Evolutionary conservation across 306 rosid species (phyloP), one percentile per base, ranked within the genome.

Genomic region (Gillenia trifoliata): DNA sequence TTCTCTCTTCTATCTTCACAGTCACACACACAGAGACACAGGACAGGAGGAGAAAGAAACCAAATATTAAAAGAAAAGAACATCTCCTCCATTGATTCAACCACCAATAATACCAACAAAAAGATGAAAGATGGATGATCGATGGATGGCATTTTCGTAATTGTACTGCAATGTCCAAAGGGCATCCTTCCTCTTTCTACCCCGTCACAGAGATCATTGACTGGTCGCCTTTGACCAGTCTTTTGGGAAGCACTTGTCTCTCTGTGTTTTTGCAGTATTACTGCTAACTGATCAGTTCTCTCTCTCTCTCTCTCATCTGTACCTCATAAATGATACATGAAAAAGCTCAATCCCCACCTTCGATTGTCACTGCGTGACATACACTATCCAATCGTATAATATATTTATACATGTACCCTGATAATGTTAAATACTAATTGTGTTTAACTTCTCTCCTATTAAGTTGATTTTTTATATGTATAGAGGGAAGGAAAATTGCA

Each of bases 211-310:
- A 63, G 72, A 79, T 75, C 83, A 75, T 83, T 83, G 86, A 82
- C 83, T 43, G 74, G 86, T 82, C 86, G 73, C 78, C 78, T 59
- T 79, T 83, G 86, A 83, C 86, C 77, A 72, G 86, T 79, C 86
- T 79, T 75, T 62, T 71, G 75, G 83, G 68, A 50, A 47, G 75
- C 71, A 68, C 77, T 79, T 74, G 67, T 36, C 38, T 79, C 52
- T 74, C 60, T 68, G 22, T 68, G 70, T 56, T 65, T 78, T 29
- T 34, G 52, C 79, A 66, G 65, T 70, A 64, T 67, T 33, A 65
- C 79, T 70, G n/a, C 22, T 57, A 25, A 25, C 63, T 57, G 31
- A 10, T 62, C 66, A 61, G 38, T 61, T 30, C 74, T 70, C 47
- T 73, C 43, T 77, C 63, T 54, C 69, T 25, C 64, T 5, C 45